Conservation (phyloP, 768 basidiomycete species). For the Boletus bicolor region DNA sequence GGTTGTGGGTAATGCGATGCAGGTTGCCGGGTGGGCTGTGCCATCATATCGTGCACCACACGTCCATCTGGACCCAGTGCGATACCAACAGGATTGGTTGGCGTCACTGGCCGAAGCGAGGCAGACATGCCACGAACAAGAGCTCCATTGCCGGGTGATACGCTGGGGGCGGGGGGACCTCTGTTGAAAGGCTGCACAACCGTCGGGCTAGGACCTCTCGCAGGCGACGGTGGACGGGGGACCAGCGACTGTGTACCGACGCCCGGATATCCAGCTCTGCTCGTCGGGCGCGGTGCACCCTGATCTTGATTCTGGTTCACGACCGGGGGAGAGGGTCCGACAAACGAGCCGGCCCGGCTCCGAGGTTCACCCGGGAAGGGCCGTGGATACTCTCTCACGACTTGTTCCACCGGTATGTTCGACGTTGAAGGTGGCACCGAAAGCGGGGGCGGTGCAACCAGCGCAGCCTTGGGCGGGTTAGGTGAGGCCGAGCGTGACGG, state of each 20-base stretch:
- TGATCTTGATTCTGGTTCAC: conserved; percentile 29
- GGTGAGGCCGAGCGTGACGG: conserved; percentile 74
- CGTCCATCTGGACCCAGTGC: conserved; percentile 75
- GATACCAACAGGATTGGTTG: conserved; percentile 80
- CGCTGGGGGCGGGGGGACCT: conserved; percentile 1
- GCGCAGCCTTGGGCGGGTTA: conserved; percentile 64
- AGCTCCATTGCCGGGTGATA: neutral
- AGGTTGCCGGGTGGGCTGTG: conserved; percentile 31
- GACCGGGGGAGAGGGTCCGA: conserved; percentile 29
- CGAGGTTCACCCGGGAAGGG: conserved; percentile 81
- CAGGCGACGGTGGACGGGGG: conserved; percentile 63
- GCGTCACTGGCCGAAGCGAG: conserved; percentile 53
- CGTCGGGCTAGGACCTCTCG: conserved; percentile 25
- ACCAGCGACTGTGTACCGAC: conserved; percentile 73
- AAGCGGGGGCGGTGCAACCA: conserved; percentile 63
- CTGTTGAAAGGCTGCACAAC: conserved; percentile 12
- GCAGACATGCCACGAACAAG: conserved; percentile 22
- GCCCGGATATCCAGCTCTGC: conserved; percentile 70
- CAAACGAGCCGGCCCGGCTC: conserved; percentile 51
- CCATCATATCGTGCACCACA: conserved; percentile 77
- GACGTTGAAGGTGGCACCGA: conserved; percentile 37
- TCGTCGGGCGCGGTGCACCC: conserved; percentile 50
- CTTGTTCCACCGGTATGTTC: conserved; percentile 64
- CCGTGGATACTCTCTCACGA: conserved; percentile 75
- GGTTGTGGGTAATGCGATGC: conserved; percentile 12